Evolutionary conservation across 1,139 yeast genomes (phyloP).

Genomic region (Kodamaea suecica): DNA sequence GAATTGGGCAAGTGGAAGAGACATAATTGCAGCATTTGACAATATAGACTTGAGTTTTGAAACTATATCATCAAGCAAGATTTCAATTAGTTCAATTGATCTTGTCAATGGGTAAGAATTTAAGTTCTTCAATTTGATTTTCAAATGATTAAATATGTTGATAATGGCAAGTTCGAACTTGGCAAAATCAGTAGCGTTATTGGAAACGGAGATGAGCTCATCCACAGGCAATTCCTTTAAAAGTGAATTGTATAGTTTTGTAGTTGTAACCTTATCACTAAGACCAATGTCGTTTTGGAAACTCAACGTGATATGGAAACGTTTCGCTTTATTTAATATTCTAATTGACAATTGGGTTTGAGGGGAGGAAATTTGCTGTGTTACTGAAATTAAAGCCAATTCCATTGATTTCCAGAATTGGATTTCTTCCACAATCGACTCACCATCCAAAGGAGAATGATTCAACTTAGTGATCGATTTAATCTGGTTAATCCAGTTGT

Average conservation of each 20-base stretch:
- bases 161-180: conserved; percentile 47
- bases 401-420: conserved; percentile 81
- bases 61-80: conserved; percentile 41
- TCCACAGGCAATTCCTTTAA: conserved; percentile 70
- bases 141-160: conserved; percentile 59
- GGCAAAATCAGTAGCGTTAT: conserved; percentile 31
- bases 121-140: conserved; percentile 48
- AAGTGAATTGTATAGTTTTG: conserved; percentile 57
- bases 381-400: conserved; percentile 52
- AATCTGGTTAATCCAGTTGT: conserved; percentile 68
- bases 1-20: conserved; percentile 26
- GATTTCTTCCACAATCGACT: conserved; percentile 63
- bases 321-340: conserved; percentile 63
- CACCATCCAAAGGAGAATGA: conserved; percentile 54
- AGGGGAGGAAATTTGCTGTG: conserved; percentile 54
- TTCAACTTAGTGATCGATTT: conserved; percentile 54
- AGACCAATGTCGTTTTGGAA: conserved; percentile 74
- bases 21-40: conserved; percentile 23
- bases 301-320: conserved; percentile 75
- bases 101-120: conserved; percentile 65
- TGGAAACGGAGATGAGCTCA: conserved; percentile 43
- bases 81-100: conserved; percentile 62
- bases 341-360: conserved; percentile 60
- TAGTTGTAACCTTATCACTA: conserved; percentile 50
- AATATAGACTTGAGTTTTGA: conserved; percentile 24